Evolutionary conservation across 805 yeast genomes (phyloP).

Genomic region (Pichia paraexigua): DNA sequence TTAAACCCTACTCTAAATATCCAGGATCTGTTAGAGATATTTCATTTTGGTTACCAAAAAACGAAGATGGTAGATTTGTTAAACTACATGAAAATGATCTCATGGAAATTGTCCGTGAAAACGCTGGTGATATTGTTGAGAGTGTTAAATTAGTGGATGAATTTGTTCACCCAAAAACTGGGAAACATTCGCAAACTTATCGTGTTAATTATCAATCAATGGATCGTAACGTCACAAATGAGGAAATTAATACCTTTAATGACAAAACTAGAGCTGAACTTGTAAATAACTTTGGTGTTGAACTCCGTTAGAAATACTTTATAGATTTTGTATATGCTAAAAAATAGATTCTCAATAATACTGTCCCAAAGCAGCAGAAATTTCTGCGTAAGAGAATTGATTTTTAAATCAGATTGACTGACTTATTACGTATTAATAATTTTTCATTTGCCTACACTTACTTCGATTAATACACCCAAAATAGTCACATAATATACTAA

Average conservation of each 20-base stretch:
- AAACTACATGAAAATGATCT: slow-evolving; percentile 77
- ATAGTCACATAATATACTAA: background rate
- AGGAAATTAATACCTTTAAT: slow-evolving; percentile 73
- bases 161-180: slow-evolving; percentile 78
- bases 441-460: background rate
- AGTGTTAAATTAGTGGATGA: slow-evolving; percentile 74
- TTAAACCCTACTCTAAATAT: slow-evolving; percentile 83
- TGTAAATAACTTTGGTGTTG: slow-evolving; percentile 43
- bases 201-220: slow-evolving; percentile 89
- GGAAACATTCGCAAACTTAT: slow-evolving; percentile 73
- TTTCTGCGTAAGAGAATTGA: background rate
- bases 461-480: background rate
- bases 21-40: slow-evolving; percentile 85
- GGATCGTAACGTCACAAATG: slow-evolving; percentile 86
- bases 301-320: slow-evolving; percentile 33
- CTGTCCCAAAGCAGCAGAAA: background rate
- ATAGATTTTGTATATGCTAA: slow-evolving; percentile 1
- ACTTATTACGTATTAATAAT: no score
- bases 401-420: background rate
- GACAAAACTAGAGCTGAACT: slow-evolving; percentile 54
- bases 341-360: background rate
- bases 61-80: slow-evolving; percentile 13
- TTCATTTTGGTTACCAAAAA: slow-evolving; percentile 76
- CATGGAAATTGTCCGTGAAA: slow-evolving; percentile 83
- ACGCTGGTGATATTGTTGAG: slow-evolving; percentile 85